These are phyloP conservation scores for Clarireedia paspali DNA, from an alignment of 2,329 filamentous ascomycete genomes.

Conservation along the genomic window DNA sequence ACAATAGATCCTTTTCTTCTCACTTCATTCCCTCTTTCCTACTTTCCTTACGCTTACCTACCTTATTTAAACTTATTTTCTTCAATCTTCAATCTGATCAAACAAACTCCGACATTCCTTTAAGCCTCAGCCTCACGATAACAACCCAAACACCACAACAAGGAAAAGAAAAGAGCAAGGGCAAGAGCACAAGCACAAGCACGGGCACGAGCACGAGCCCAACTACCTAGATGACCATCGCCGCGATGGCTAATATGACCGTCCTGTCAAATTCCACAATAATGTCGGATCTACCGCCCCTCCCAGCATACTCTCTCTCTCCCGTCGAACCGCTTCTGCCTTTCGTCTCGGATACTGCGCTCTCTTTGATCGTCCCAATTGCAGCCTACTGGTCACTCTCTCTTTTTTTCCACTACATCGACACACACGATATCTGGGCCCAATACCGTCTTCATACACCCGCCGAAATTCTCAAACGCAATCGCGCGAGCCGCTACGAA, in stretches of 20 bases:
- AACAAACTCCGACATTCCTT: conserved; percentile 4
- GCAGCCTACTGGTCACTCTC: conserved; percentile 85
- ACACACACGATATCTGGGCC: conserved; percentile 77
- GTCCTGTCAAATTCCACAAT: conserved; percentile 32
- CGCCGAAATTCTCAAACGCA: conserved; percentile 82
- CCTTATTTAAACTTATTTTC: no score
- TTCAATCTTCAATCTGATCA: conserved; percentile 3
- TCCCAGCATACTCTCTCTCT: background rate
- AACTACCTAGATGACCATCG: background rate
- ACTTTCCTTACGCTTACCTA: no score
- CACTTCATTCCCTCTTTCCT: background rate
- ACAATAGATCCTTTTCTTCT: background rate
- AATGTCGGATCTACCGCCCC: conserved; percentile 33
- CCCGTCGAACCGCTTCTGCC: background rate
- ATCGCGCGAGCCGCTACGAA: conserved; percentile 77
- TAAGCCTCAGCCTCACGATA: no score
- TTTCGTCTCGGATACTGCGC: conserved; percentile 64
- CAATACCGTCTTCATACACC: conserved; percentile 93
- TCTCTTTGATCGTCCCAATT: conserved; percentile 69
- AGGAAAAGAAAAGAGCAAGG: background rate
- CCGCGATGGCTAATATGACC: conserved; percentile 40
- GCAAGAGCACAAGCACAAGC: background rate
- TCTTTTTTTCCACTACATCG: conserved; percentile 72
- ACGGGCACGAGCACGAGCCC: background rate
- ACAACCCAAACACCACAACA: background rate